Base-by-base conservation (phyloP, 352 stramenopile genomes). In the Sclerospora graminicola region DNA sequence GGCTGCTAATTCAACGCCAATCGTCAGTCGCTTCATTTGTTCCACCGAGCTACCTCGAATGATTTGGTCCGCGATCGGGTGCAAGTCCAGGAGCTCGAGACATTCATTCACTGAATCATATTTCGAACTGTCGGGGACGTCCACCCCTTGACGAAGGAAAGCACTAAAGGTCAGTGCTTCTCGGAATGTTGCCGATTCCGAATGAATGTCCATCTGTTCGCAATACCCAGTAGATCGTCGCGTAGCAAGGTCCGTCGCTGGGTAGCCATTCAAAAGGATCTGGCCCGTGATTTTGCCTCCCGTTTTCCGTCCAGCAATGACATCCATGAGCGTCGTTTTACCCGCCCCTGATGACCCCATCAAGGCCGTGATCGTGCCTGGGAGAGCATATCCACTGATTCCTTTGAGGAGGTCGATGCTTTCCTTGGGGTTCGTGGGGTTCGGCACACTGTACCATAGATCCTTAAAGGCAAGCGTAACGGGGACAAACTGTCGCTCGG, bases 161-260 rank as follows among this genome's bases (percentile, higher is more conserved):
- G 35, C 28, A 23, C 39, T 74, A 34, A 67, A 67, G 3, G 45
- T 57, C 4, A 67, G 23, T 32, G 44, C 33, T 21, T 97, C 89
- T 11, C 84, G 69, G 10, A 89, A 73, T 0, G 89, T 97, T 5
- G 78, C 63, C 4, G 86, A 94, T 24, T 86, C 66, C 9, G 72
- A 80, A 21, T 96, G 71, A 26, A 82, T 79, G 48, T 96, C 87
- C 52, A 92, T 87, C 51, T 96, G 85, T 46, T 78, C 66, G 24
- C 66, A 74, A 38, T 78, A 78, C 8, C 66, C 66, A 14, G 66
- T 82, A n/a, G 52, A 66, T 8, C 67, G 62, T 8, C 60, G 62
- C 21, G 74, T 76, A 13, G 59, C 61, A 2, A 79, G 35, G 30
- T 76, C 57, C 1, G 60, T 73, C 0, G 63, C 83, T 0, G 58